phyloP scores from a whole-genome alignment of 495 filamentous ascomycete species.

The Penicillium diatomitis region DNA sequence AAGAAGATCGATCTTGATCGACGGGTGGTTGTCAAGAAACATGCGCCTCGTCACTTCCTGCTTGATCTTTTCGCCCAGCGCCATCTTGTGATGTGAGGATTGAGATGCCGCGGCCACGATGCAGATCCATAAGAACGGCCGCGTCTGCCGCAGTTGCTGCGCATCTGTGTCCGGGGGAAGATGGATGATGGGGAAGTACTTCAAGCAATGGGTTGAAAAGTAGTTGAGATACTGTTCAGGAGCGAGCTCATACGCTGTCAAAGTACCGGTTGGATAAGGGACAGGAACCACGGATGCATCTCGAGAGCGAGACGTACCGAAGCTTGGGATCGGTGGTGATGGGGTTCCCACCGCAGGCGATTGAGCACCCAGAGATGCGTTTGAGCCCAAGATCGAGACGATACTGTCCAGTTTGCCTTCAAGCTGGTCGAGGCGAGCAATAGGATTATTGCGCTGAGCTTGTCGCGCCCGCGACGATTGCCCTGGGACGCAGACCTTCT shows the following conservation, averaged over 20 bases:
- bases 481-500: constrained; percentile 22
- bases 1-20: constrained; percentile 34
- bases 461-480: constrained; percentile 14
- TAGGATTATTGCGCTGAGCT: constrained; percentile 4
- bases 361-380: not conserved
- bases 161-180: constrained; percentile 19
- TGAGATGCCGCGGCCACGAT: constrained; percentile 28
- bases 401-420: constrained; percentile 1
- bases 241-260: constrained; percentile 17
- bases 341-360: not conserved
- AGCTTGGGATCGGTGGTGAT: not conserved
- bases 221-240: constrained; percentile 20
- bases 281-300: constrained; percentile 14
- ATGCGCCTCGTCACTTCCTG: constrained; percentile 30
- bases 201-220: constrained; percentile 29
- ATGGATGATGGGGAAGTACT: constrained; percentile 29
- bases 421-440: constrained; percentile 14
- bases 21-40: constrained; percentile 33
- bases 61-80: constrained; percentile 22
- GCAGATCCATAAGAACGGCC: constrained; percentile 39
- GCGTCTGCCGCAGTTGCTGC: constrained; percentile 22
- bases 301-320: not conserved
- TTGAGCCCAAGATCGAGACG: not conserved
- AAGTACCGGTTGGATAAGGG: constrained; percentile 22
- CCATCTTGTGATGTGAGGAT: constrained; percentile 21